Percentiles rank a stretch among this genome's conserved stretches.
phyloP scores from a whole-genome alignment of 176 grass and related monocot genomes.

The Saccharum spontaneum region DNA sequence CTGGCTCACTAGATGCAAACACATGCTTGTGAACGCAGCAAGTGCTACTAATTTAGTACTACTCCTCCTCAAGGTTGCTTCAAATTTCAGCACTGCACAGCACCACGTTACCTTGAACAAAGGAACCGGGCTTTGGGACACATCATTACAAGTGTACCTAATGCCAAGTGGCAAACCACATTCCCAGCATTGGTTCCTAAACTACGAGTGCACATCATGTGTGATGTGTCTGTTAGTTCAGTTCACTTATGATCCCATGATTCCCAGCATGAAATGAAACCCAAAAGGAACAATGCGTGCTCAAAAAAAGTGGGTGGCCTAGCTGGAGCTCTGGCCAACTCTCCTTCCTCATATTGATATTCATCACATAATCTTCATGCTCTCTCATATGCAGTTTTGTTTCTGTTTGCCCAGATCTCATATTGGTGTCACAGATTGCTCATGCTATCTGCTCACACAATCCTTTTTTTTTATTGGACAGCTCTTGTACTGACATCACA shows the following conservation, averaged over 20 bases:
- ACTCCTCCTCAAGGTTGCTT: not conserved
- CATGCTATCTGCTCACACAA: not conserved
- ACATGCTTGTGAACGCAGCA: slow-evolving; percentile 30
- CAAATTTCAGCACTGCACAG: not conserved
- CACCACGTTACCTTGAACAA: not conserved
- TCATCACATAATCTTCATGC: not conserved
- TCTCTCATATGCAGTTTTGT: not conserved
- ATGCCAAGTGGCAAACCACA: slow-evolving; percentile 25
- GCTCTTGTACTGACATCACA: not conserved
- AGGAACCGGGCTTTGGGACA: not conserved
- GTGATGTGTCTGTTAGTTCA: not conserved
- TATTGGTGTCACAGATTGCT: not conserved
- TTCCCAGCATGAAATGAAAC: not conserved
- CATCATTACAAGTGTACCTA: not conserved
- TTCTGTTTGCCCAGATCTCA: not conserved
- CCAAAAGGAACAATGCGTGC: not conserved
- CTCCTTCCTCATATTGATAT: not conserved
- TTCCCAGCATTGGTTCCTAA: not conserved
- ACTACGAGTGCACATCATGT: not conserved
- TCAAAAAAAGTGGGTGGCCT: slow-evolving; percentile 1
- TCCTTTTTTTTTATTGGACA: not conserved
- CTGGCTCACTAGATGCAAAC: slow-evolving; percentile 1
- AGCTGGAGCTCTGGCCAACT: not conserved
- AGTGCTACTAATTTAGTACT: slow-evolving; percentile 13
- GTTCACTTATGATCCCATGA: not conserved